A percentile compares a stretch with the other conserved stretches of the same genome.
Evolutionary conservation across 306 rosid genomes (phyloP).

Genomic region (Quercus berberidifolia): DNA sequence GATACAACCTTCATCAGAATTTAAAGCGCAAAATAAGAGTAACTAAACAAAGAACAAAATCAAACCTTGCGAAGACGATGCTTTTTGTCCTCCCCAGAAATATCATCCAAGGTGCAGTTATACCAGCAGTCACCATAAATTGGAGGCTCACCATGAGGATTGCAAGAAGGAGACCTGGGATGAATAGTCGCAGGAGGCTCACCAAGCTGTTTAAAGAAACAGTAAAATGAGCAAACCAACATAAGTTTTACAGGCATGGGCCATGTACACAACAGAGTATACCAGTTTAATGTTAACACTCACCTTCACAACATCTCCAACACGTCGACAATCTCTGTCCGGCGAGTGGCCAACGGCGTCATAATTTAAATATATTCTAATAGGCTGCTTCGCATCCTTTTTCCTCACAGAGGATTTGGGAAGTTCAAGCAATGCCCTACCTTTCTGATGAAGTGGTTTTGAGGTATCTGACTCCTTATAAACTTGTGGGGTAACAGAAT

Average conservation of each 20-base stretch:
- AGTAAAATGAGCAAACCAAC: conserved; percentile 4
- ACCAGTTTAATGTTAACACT: conserved; percentile 19
- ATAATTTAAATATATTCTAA: conserved; percentile 90
- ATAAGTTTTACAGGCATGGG: conserved; percentile 3
- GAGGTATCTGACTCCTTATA: conserved; percentile 43
- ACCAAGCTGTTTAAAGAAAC: conserved; percentile 62
- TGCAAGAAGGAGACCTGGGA: conserved; percentile 68
- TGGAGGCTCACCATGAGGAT: conserved; percentile 78
- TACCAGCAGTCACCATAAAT: conserved; percentile 95
- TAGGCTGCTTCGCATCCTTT: conserved; percentile 69
- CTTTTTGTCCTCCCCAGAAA: conserved; percentile 84
- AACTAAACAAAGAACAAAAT: conserved; percentile 4
- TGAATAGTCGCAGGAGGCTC: conserved; percentile 65
- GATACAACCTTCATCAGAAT: not conserved
- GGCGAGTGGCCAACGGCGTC: conserved; percentile 97
- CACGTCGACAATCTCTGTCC: conserved; percentile 80
- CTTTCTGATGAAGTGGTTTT: conserved; percentile 56
- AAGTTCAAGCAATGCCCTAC: conserved; percentile 74
- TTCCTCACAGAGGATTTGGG: conserved; percentile 34
- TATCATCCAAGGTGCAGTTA: conserved; percentile 90
- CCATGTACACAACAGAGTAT: not conserved
- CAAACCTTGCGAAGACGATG: conserved; percentile 81
- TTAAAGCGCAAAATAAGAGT: not conserved
- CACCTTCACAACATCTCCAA: conserved; percentile 87
- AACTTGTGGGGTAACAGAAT: conserved; percentile 83